A percentile compares a stretch with the other conserved stretches of the same genome.
Conservation (phyloP, 345 rosid species). For the Turnera subulata region DNA sequence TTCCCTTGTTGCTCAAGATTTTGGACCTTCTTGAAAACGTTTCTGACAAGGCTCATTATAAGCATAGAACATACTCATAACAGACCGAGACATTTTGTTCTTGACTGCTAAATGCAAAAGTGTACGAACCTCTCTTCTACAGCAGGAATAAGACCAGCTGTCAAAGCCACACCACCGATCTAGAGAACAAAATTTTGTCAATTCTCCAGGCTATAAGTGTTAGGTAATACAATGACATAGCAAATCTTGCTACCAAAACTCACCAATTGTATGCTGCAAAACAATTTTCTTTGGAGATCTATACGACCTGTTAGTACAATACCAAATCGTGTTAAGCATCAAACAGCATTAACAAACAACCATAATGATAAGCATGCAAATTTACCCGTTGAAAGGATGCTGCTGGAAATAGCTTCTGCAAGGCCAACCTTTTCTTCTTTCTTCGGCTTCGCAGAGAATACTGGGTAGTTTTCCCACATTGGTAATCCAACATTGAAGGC, state of each 20-base stretch:
- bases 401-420: constrained; percentile 82
- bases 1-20: not conserved
- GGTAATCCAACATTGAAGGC: constrained; percentile 52
- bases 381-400: constrained; percentile 87
- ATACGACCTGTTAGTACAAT: constrained; percentile 59
- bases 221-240: constrained; percentile 3
- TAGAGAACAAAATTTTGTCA: constrained; percentile 34
- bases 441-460: constrained; percentile 60
- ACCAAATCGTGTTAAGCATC: constrained; percentile 7
- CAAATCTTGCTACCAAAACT: constrained; percentile 19
- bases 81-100: not conserved
- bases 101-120: constrained; percentile 2
- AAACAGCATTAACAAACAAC: constrained; percentile 1
- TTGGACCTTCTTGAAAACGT: not conserved
- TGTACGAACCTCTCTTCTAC: constrained; percentile 80
- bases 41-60: not conserved
- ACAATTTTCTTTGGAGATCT: constrained; percentile 84
- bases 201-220: not conserved
- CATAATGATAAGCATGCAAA: not conserved
- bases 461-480: constrained; percentile 80
- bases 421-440: constrained; percentile 96
- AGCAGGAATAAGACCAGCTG: constrained; percentile 61
- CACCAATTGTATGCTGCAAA: constrained; percentile 86
- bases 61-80: not conserved
- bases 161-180: constrained; percentile 94